phyloP scores from a whole-genome alignment of 192 early-diverging fungal genomes.

The Funneliformis geosporum region DNA sequence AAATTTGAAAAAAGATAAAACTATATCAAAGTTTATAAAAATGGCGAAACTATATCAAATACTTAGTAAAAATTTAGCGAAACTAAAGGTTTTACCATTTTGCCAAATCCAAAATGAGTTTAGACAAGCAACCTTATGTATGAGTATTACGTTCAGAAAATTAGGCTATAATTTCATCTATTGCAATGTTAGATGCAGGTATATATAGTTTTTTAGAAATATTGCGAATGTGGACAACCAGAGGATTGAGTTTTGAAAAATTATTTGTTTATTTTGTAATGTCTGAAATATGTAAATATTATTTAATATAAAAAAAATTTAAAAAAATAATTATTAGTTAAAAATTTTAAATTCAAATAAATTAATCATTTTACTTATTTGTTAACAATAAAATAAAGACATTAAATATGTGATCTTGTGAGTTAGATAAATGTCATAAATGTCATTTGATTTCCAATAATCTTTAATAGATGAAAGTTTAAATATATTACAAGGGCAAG shows the following conservation, averaged over 20 bases:
- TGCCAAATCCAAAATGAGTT: no score
- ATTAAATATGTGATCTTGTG: not conserved
- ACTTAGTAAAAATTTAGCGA: no score
- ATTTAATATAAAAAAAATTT: slow-evolving; percentile 22
- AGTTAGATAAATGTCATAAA: not conserved
- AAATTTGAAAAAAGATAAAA: no score
- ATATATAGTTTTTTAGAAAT: slow-evolving; percentile 32
- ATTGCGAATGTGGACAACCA: slow-evolving; percentile 13
- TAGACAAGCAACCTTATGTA: no score
- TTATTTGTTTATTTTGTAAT: not conserved
- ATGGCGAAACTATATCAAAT: no score
- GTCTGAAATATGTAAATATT: slow-evolving; percentile 30
- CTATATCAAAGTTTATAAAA: no score
- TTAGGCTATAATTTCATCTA: slow-evolving; percentile 41
- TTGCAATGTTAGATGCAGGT: slow-evolving; percentile 29
- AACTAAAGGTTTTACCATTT: no score
- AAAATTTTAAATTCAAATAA: not conserved
- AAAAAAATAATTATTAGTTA: not conserved
- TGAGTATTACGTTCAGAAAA: slow-evolving; percentile 34
- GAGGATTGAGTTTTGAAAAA: slow-evolving; percentile 33
- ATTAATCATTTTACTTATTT: not conserved
- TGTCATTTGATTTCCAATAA: not conserved
- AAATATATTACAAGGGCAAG: not conserved
- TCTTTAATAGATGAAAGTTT: not conserved
- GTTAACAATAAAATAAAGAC: not conserved